phyloP scores from a whole-genome alignment of 208 protist species.

The Acanthamoeba polyphaga region DNA sequence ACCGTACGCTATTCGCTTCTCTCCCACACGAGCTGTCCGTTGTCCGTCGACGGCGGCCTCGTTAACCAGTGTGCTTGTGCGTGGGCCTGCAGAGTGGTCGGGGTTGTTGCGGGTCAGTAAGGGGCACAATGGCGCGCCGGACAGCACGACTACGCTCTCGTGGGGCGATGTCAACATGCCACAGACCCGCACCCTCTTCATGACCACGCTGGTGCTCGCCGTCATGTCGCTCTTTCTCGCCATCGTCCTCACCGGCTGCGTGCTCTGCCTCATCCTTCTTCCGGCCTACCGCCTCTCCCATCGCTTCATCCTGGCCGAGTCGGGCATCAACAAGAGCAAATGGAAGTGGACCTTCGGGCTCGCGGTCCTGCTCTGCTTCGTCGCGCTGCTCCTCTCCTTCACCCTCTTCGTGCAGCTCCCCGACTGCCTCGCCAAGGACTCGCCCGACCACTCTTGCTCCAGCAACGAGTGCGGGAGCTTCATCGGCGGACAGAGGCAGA shows the following conservation, averaged over 20 bases:
- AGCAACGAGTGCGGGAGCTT: conserved; percentile 33
- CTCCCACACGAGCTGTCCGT: background rate
- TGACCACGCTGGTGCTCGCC: conserved; percentile 36
- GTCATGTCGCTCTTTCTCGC: background rate
- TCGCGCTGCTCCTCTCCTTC: conserved; percentile 17
- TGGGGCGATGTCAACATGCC: conserved; percentile 19
- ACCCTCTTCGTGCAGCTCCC: conserved; percentile 52
- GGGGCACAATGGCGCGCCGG: background rate
- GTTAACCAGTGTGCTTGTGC: background rate
- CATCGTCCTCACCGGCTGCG: background rate
- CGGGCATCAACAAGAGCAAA: conserved; percentile 34
- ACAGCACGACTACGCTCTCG: background rate
- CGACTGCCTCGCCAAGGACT: background rate
- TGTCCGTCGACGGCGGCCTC: background rate
- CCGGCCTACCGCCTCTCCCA: conserved; percentile 12
- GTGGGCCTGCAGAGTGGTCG: conserved; percentile 13
- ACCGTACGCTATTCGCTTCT: background rate
- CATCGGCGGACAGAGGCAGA: conserved; percentile 3
- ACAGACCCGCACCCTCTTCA: conserved; percentile 24
- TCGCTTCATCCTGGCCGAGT: background rate
- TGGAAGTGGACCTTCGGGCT: conserved; percentile 10
- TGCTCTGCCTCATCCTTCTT: conserved; percentile 4
- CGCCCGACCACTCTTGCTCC: background rate
- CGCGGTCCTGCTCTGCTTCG: background rate
- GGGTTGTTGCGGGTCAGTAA: background rate